Base-by-base conservation (phyloP, 257 asterid species). In the Solanum chiquidenum region DNA sequence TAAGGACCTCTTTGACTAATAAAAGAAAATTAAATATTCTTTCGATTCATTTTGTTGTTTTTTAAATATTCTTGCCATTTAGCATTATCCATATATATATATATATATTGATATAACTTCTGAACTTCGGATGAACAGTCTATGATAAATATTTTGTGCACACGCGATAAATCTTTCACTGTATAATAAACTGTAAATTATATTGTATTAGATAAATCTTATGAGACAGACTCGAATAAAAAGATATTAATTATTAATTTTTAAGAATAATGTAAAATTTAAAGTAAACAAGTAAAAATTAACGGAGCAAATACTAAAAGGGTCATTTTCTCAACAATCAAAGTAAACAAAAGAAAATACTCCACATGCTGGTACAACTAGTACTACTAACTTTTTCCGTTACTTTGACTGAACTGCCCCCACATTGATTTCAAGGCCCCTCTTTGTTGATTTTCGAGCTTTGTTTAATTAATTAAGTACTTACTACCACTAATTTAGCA, bases 331-430 rank as follows among this genome's bases (percentile, higher is more conserved):
- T 77, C n/a, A 42, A 31, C 9, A 71, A 40, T 38, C 20, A 37
- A 72, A 69, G 33, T 44, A 10, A 46, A 62, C 25, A 83, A 29
- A 66, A 33, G 21, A 33, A 6, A 23, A 31, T 83, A n/a, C 42
- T 11, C 35, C 37, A 83, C 29, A 21, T 60, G 40, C 7, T n/a
- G 42, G 21, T 76, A 76, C 23, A 11, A 12, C 2, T 37, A 6
- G n/a, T 77, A 42, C 62, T 40, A n/a, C 84, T 12, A 84, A 62
- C 25, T 69, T 38, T 52, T 92, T 90, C 89, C 68, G 88, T 38
- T 87, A 88, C 88, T 94, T 93, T 93, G 97, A 93, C 97, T 88
- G 92, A 73, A 82, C 86, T 91, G 93, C 92, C 94, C 90, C 95
- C 79, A 89, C 93, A 90, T 72, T 25, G 8, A 25, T 25, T 90